phyloP scores from a whole-genome alignment of 169 alveolate species.

The Sarcocystis neurona region DNA sequence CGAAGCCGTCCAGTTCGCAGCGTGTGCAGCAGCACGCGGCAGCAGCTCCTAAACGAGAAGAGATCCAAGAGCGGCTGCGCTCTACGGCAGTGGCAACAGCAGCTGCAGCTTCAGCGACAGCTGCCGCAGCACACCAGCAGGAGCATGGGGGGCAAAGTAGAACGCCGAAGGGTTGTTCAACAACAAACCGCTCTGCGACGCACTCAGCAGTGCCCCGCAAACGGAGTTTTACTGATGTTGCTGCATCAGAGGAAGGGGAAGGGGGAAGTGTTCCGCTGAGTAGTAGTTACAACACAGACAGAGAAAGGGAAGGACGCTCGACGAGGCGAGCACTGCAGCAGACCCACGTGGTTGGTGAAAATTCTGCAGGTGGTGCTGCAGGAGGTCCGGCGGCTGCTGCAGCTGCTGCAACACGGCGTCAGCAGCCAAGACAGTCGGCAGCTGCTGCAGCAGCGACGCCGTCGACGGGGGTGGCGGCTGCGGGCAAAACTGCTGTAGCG shows the following conservation, averaged over 20 bases:
- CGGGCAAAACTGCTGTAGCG: background rate
- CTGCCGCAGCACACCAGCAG: too few relatives aligned
- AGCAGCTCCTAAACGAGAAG: background rate
- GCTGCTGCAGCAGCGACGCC: background rate
- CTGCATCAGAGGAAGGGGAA: too few relatives aligned
- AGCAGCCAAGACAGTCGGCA: background rate
- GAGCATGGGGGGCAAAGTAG: too few relatives aligned
- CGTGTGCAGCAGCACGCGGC: background rate
- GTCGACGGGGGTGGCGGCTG: too few relatives aligned
- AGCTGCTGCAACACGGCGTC: background rate
- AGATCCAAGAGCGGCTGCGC: background rate
- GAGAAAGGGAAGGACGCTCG: background rate
- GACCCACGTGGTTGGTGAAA: background rate
- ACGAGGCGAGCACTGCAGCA: background rate
- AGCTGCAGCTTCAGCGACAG: too few relatives aligned
- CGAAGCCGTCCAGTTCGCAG: too few relatives aligned
- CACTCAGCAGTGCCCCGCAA: too few relatives aligned
- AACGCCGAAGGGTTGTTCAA: too few relatives aligned
- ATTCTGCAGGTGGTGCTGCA: background rate
- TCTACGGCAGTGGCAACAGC: background rate
- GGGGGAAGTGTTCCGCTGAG: too few relatives aligned
- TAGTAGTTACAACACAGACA: too few relatives aligned
- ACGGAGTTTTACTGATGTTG: too few relatives aligned
- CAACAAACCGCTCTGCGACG: too few relatives aligned
- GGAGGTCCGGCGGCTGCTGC: background rate